A percentile compares a stretch with the other conserved stretches of the same genome.
Evolutionary conservation across 2,329 filamentous ascomycete species (phyloP).

Genomic region (Torrubiella hemipterigena): DNA sequence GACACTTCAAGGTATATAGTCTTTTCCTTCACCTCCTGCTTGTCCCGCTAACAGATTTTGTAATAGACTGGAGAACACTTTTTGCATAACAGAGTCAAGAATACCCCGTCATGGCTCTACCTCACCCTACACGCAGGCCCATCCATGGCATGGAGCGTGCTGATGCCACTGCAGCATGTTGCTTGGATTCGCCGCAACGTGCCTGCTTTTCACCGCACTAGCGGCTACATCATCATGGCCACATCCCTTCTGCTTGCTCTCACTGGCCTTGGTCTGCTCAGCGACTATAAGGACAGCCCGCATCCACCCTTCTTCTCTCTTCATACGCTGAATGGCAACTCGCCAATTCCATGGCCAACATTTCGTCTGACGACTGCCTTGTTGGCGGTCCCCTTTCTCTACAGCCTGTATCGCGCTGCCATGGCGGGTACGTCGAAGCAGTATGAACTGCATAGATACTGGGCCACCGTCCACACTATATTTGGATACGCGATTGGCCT

Average conservation of each 20-base stretch:
- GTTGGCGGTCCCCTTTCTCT: background rate
- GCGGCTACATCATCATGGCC: slow-evolving; percentile 2
- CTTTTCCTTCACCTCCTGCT: too few relatives aligned
- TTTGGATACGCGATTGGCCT: background rate
- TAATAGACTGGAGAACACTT: slow-evolving; percentile 7
- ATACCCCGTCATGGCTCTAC: background rate
- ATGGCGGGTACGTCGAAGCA: background rate
- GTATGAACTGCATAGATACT: slow-evolving; percentile 1
- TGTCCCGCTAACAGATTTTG: too few relatives aligned
- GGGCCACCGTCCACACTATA: slow-evolving; percentile 4
- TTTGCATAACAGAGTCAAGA: background rate
- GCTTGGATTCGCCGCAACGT: slow-evolving; percentile 2
- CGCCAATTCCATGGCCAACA: slow-evolving; percentile 1
- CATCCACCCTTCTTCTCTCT: slow-evolving; percentile 1
- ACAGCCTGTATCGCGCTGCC: slow-evolving; percentile 3
- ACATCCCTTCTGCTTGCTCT: slow-evolving; percentile 3
- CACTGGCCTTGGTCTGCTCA: slow-evolving; percentile 1
- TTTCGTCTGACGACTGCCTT: background rate
- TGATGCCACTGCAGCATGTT: slow-evolving; percentile 5
- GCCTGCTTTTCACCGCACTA: slow-evolving; percentile 3
- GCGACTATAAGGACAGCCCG: background rate
- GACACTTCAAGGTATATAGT: too few relatives aligned
- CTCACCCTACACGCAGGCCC: background rate
- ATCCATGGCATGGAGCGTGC: slow-evolving; percentile 3
- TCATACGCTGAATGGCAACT: background rate